Conservation (phyloP, 805 yeast genomes). For the Kluyveromyces nonfermentans region DNA sequence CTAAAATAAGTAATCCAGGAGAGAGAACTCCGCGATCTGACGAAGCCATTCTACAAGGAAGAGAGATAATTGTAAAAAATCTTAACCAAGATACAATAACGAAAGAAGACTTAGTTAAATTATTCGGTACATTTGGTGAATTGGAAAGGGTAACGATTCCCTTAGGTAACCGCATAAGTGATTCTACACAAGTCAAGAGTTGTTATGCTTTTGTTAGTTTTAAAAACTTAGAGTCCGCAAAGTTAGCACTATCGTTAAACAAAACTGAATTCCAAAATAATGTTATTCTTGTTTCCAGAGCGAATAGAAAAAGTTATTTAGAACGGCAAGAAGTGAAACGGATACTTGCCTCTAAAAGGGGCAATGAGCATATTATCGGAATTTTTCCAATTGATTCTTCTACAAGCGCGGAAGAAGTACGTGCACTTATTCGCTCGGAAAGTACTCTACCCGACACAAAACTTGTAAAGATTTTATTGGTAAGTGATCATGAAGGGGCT, state of each 20-base stretch:
- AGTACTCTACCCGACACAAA: slow-evolving; percentile 7
- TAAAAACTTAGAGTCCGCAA: slow-evolving; percentile 35
- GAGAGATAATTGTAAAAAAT: slow-evolving; percentile 49
- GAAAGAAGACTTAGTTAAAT: slow-evolving; percentile 30
- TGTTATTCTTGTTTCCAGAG: slow-evolving; percentile 38
- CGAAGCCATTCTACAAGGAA: slow-evolving; percentile 37
- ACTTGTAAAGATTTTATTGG: slow-evolving; percentile 36
- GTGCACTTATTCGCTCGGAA: slow-evolving; percentile 10
- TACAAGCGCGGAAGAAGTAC: slow-evolving; percentile 16
- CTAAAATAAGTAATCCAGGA: slow-evolving; percentile 53
- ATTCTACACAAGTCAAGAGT: slow-evolving; percentile 32
- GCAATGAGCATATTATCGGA: slow-evolving; percentile 11
- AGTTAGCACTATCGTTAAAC: slow-evolving; percentile 36
- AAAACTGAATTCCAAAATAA: slow-evolving; percentile 37
- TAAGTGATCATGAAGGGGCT: slow-evolving; percentile 40
- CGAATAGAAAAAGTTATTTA: slow-evolving; percentile 33
- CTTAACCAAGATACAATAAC: slow-evolving; percentile 38
- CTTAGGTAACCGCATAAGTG: background rate
- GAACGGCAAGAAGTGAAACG: slow-evolving; percentile 28
- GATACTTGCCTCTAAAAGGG: slow-evolving; percentile 15
- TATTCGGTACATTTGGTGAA: slow-evolving; percentile 42
- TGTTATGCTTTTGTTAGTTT: slow-evolving; percentile 64
- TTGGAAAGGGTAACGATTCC: slow-evolving; percentile 39
- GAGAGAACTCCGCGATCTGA: slow-evolving; percentile 34
- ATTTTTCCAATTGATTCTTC: slow-evolving; percentile 25